These are phyloP conservation scores for Globisporangium viniferum DNA, from an alignment of 352 stramenopile genomes.

Conservation along the genomic window DNA sequence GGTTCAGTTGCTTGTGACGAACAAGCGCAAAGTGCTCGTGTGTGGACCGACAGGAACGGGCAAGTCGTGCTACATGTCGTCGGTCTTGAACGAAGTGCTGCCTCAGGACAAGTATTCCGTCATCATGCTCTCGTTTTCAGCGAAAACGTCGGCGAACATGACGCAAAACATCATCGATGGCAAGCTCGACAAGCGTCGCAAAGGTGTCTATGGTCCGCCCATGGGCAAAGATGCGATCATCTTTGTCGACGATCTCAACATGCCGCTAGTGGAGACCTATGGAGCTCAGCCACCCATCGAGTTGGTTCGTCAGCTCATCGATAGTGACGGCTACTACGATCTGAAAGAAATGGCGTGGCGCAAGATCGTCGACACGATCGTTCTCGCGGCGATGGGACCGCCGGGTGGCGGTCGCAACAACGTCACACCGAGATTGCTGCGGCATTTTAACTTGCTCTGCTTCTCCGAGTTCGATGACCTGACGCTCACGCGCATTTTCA, in stretches of 20 bases:
- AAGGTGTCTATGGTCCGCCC: conserved; percentile 89
- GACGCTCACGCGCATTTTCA: conserved; percentile 93
- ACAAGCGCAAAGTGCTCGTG: conserved; percentile 86
- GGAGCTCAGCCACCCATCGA: conserved; percentile 92
- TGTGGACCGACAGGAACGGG: conserved; percentile 92
- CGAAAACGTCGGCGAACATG: conserved; percentile 93
- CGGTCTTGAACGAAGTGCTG: conserved; percentile 82
- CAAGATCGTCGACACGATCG: conserved; percentile 89
- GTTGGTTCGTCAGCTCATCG: conserved; percentile 89
- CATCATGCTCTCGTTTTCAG: conserved; percentile 90
- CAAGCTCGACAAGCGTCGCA: conserved; percentile 92
- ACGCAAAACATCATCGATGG: conserved; percentile 95
- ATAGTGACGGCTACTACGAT: conserved; percentile 91
- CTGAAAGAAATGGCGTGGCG: conserved; percentile 92
- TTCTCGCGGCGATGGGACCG: conserved; percentile 90
- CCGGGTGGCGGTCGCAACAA: conserved; percentile 88
- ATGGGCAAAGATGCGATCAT: conserved; percentile 84
- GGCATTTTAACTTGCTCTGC: conserved; percentile 92
- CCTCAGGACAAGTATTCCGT: conserved; percentile 81
- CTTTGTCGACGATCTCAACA: conserved; percentile 95
- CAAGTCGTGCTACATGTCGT: conserved; percentile 89
- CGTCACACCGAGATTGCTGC: conserved; percentile 88
- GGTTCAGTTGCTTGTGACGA: conserved; percentile 78
- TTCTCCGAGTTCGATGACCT: conserved; percentile 93
- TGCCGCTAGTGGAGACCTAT: conserved; percentile 94